Evolutionary conservation across 306 rosid genomes (phyloP), one percentile per base, ranked within the genome.

Genomic region (Acmispon strigosus): DNA sequence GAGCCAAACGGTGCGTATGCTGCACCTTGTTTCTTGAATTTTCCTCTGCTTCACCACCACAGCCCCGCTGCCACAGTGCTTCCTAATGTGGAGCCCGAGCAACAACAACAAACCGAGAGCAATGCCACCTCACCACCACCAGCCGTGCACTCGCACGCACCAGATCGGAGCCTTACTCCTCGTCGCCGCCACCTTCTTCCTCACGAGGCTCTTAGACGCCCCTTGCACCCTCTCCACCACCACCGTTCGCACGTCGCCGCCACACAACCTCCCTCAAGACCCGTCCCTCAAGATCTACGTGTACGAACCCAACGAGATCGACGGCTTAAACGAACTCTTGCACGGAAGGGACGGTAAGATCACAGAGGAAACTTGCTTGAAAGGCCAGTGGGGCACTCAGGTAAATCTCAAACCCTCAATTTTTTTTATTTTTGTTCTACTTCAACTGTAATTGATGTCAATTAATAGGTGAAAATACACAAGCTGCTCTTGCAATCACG

Each of bases 371-470:
- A 73, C 84, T 78, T 94, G 99, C 80, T 69, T 86, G 78, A 94
- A 84, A 73, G 97, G 97, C 73, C 97, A 94, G 70, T 94, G 99
- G 99, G 99, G 97, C 62, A 89, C 96, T 86, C 97, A 94, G 96
- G 99, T 91, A 64, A 39, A 72, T 47, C 55, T 45, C 66, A 10
- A 24, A 12, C 48, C 1, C 39, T 60, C 11, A 24, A n/a, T 20
- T 13, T 39, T 60, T 63, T n/a, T n/a, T n/a, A n/a, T n/a, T 10
- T 10, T 74, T 32, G 37, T 32, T 32, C 8, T 6, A 0, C 7
- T 32, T 32, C 8, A 32, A 32, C 37, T 32, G 37, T 1, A 32
- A 32, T 8, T 32, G 8, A 32, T 32, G 37, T 32, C 8, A 6
- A 32, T 6, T 32, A 32, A 32, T 67, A 94, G 99, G 99, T 94